phyloP scores from a whole-genome alignment of 2,329 filamentous ascomycete species.

The Graphilbum ipis-grandicollis region DNA sequence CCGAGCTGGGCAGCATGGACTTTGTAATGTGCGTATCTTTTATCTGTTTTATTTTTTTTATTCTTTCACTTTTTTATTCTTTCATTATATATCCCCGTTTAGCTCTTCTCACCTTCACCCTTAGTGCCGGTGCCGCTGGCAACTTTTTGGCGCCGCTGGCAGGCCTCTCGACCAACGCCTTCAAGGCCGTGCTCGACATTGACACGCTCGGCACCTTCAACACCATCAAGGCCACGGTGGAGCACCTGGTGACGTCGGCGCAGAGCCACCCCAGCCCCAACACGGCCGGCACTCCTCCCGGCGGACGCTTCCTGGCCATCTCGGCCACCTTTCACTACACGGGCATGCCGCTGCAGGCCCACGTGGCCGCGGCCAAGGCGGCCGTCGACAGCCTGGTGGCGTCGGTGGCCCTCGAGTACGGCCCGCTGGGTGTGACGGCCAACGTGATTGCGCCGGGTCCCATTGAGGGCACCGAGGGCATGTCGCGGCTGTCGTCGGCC shows the following conservation, averaged over 20 bases:
- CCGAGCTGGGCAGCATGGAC: slow-evolving; percentile 76
- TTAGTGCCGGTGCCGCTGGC: slow-evolving; percentile 77
- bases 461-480: slow-evolving; percentile 70
- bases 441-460: slow-evolving; percentile 83
- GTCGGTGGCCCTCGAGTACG: slow-evolving; percentile 73
- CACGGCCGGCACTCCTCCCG: slow-evolving; percentile 27
- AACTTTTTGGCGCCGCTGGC: slow-evolving; percentile 85
- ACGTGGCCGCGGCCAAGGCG: slow-evolving; percentile 85
- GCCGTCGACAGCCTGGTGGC: slow-evolving; percentile 73
- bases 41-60: too few relatives aligned
- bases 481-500: slow-evolving; percentile 39
- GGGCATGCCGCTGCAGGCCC: slow-evolving; percentile 68
- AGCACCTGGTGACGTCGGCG: slow-evolving; percentile 63
- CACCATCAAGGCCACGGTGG: slow-evolving; percentile 80
- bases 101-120: background rate
- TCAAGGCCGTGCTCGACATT: slow-evolving; percentile 93
- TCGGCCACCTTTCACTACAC: slow-evolving; percentile 86
- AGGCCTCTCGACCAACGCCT: slow-evolving; percentile 70
- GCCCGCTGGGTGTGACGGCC: slow-evolving; percentile 67
- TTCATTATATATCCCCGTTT: too few relatives aligned
- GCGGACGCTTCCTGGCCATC: slow-evolving; percentile 76
- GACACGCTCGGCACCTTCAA: slow-evolving; percentile 90
- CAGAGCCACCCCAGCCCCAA: slow-evolving; percentile 37
- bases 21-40: slow-evolving; percentile 74
- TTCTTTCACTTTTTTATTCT: too few relatives aligned